A percentile compares a stretch with the other conserved stretches of the same genome.
Evolutionary conservation across 345 rosid genomes (phyloP).

Genomic region (Garcia nutans): DNA sequence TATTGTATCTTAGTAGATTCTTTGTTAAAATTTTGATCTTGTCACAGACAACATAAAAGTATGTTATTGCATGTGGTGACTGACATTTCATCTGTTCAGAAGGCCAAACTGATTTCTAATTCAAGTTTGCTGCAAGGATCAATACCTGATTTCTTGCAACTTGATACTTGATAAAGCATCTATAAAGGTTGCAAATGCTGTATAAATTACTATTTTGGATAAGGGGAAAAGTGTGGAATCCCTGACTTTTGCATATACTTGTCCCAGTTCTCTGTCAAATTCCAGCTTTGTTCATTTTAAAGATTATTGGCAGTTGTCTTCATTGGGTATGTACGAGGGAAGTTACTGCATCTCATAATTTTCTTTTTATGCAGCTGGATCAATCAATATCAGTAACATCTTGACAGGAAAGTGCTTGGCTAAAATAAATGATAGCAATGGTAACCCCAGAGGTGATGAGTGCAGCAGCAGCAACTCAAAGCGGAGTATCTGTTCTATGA

Average conservation of each 20-base stretch:
- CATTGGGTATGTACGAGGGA: background rate
- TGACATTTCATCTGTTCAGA: no score
- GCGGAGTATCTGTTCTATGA: slow-evolving; percentile 28
- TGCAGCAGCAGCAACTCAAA: slow-evolving; percentile 50
- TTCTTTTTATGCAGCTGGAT: slow-evolving; percentile 60
- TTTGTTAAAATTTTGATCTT: no score
- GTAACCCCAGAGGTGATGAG: slow-evolving; percentile 44
- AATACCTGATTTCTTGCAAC: no score
- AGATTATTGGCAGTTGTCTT: slow-evolving; percentile 4
- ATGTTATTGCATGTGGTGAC: no score
- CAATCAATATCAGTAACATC: slow-evolving; percentile 88
- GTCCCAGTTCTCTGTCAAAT: background rate
- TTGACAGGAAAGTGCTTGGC: slow-evolving; percentile 95
- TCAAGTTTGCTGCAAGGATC: no score
- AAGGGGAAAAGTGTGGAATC: no score
- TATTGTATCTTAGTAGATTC: background rate
- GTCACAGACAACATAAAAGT: no score
- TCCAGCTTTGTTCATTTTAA: background rate
- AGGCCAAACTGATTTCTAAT: no score
- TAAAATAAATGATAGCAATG: slow-evolving; percentile 65
- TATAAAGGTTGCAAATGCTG: no score
- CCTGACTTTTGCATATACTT: background rate
- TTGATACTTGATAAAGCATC: no score
- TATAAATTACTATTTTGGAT: no score
- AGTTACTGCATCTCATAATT: background rate